phyloP scores from a whole-genome alignment of 768 basidiomycete species.

The Lactarius deliciosus region DNA sequence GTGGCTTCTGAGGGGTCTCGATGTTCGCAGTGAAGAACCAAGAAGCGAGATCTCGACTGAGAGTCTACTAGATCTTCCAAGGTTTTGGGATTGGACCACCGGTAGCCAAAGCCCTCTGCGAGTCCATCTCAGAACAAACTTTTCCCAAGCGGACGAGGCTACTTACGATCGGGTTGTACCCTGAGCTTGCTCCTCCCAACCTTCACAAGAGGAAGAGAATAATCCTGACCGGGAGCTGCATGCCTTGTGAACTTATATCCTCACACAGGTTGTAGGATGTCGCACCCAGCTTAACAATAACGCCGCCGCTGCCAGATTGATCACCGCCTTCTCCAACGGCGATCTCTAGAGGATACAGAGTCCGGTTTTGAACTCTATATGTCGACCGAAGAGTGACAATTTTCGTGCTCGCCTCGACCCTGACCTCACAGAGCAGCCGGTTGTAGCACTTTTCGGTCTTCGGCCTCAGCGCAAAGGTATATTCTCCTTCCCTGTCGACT shows the following conservation, averaged over 20 bases:
- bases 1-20: conserved; percentile 77
- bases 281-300: conserved; percentile 68
- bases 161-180: conserved; percentile 90
- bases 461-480: conserved; percentile 82
- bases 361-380: conserved; percentile 87
- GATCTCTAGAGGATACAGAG: conserved; percentile 88
- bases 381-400: conserved; percentile 91
- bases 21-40: conserved; percentile 86
- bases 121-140: conserved; percentile 1
- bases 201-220: conserved; percentile 85
- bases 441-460: conserved; percentile 69
- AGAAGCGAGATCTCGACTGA: conserved; percentile 41
- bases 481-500: conserved; percentile 93
- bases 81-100: conserved; percentile 83
- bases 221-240: conserved; percentile 79
- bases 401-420: conserved; percentile 90
- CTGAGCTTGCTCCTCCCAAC: conserved; percentile 79
- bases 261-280: background rate
- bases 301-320: conserved; percentile 71
- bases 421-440: conserved; percentile 86
- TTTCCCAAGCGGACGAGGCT: background rate
- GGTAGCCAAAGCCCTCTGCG: conserved; percentile 93
- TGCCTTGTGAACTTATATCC: background rate
- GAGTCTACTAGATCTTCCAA: conserved; percentile 84
- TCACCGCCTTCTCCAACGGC: conserved; percentile 85